phyloP scores from a whole-genome alignment of 805 yeast species.

The Yarrowia sp. region DNA sequence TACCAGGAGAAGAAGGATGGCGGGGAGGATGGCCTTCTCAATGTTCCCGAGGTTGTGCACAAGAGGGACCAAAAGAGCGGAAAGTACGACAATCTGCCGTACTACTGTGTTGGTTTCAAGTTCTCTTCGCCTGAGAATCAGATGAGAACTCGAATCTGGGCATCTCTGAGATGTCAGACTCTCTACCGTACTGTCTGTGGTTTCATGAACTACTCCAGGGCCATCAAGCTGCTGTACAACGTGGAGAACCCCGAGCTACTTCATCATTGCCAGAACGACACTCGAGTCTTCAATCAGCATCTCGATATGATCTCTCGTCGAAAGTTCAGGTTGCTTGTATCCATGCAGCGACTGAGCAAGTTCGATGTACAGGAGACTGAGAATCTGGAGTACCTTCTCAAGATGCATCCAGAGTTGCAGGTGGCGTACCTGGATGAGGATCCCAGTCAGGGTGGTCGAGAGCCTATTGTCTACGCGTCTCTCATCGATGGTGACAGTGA shows the following conservation, averaged over 20 bases:
- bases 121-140: constrained; percentile 60
- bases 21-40: constrained; percentile 2
- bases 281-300: constrained; percentile 17
- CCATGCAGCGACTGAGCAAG: constrained; percentile 80
- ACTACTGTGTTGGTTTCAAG: constrained; percentile 69
- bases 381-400: constrained; percentile 74
- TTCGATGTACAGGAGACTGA: constrained; percentile 76
- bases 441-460: constrained; percentile 17
- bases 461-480: constrained; percentile 53
- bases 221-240: constrained; percentile 64
- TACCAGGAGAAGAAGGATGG: constrained; percentile 17
- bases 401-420: constrained; percentile 84
- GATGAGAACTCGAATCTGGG: constrained; percentile 80
- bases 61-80: constrained; percentile 15
- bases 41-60: not conserved
- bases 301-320: constrained; percentile 68
- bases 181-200: constrained; percentile 81
- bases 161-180: constrained; percentile 80
- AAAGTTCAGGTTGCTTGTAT: constrained; percentile 75
- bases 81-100: constrained; percentile 62
- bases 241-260: constrained; percentile 47
- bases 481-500: constrained; percentile 71
- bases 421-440: constrained; percentile 32
- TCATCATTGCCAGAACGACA: constrained; percentile 26
- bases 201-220: constrained; percentile 72